Conservation (phyloP, 228 moss, liverwort and hornwort genomes). For the Sphagnum fallax region DNA sequence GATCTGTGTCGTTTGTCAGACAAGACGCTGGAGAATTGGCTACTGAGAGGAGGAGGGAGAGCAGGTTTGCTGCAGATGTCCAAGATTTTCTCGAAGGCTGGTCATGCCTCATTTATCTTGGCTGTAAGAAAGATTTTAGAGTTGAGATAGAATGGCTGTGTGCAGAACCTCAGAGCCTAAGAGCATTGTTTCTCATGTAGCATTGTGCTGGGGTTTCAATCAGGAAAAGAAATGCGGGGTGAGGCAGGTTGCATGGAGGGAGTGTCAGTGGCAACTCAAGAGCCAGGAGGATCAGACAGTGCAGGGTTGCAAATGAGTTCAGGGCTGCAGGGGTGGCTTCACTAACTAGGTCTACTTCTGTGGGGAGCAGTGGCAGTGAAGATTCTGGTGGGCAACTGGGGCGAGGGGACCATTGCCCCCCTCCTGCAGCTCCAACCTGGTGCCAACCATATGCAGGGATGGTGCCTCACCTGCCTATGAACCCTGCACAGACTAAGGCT, state of each 20-base stretch:
- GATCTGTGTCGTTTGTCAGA: not conserved
- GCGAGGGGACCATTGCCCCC: constrained; percentile 46
- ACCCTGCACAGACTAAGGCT: constrained; percentile 65
- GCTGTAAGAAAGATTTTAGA: no score
- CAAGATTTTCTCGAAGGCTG: no score
- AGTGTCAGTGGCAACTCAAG: constrained; percentile 16
- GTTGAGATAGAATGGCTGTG: not conserved
- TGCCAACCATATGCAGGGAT: constrained; percentile 62
- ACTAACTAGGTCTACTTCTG: constrained; percentile 71
- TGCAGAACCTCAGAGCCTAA: not conserved
- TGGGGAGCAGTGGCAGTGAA: constrained; percentile 92
- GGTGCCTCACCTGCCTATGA: constrained; percentile 68
- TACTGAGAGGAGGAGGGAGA: not conserved
- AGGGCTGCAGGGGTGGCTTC: constrained; percentile 36
- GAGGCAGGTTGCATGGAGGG: constrained; percentile 17
- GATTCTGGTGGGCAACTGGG: constrained; percentile 68
- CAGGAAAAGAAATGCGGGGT: constrained; percentile 2
- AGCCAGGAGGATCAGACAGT: constrained; percentile 11
- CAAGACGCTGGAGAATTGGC: not conserved
- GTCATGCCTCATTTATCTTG: no score
- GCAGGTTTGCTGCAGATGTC: no score
- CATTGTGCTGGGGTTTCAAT: not conserved
- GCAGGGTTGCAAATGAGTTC: constrained; percentile 19
- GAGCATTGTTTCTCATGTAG: not conserved
- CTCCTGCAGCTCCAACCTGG: constrained; percentile 68